Evolutionary conservation across 768 basidiomycete species (phyloP).

Genomic region (Tubosaeta brunneosetosa): DNA sequence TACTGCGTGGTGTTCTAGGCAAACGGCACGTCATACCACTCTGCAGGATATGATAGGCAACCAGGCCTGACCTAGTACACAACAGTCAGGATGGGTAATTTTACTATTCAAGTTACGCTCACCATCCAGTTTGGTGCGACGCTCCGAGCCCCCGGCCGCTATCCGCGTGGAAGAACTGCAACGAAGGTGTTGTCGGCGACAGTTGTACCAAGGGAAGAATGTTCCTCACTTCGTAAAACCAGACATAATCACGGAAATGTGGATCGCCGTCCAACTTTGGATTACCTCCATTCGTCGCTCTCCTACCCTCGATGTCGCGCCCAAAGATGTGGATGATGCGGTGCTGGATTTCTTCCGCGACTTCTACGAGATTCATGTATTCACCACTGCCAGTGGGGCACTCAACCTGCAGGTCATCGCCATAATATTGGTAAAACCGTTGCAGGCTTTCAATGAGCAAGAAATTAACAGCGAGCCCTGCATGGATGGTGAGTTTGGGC

Average conservation of each 20-base stretch:
- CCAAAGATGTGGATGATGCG: conserved; percentile 98
- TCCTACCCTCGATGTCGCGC: conserved; percentile 78
- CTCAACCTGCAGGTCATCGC: conserved; percentile 87
- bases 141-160: conserved; percentile 91
- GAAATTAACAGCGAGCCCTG: conserved; percentile 96
- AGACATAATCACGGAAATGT: conserved; percentile 94
- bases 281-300: conserved; percentile 91
- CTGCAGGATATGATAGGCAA: conserved; percentile 88
- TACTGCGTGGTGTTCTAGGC: conserved; percentile 92
- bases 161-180: conserved; percentile 92
- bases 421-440: conserved; percentile 97
- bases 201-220: background rate
- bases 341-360: conserved; percentile 98
- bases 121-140: conserved; percentile 98
- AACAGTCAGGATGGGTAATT: background rate
- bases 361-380: conserved; percentile 90
- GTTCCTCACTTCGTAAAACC: conserved; percentile 80
- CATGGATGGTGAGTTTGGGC: conserved; percentile 4
- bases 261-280: conserved; percentile 85
- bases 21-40: conserved; percentile 85
- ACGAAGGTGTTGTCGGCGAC: conserved; percentile 1
- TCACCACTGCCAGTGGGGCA: conserved; percentile 98
- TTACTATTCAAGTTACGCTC: conserved; percentile 15
- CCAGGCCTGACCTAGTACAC: conserved; percentile 69
- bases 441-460: conserved; percentile 93